Base-by-base conservation (phyloP, 768 basidiomycete genomes). In the Russula dissimulans region DNA sequence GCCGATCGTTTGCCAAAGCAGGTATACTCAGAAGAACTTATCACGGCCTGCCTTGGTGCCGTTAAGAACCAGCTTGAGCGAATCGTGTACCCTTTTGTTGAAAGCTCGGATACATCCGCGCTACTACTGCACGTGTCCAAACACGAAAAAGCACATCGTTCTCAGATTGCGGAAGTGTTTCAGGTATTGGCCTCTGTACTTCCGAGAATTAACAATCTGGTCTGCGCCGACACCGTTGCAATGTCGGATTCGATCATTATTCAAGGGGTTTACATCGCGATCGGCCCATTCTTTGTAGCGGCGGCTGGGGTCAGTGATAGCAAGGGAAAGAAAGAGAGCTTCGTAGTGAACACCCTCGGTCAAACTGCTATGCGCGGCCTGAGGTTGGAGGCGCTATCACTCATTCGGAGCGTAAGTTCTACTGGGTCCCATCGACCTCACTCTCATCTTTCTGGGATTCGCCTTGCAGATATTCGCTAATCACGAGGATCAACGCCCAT, bases 1-100 rank as follows among this genome's bases (percentile, higher is more conserved):
- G 85, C 86, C 36, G 90, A 91, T 63, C 78, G 87, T 26, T 74
- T 95, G 57, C 81, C 90, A 2, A 95, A 95, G 71, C 90, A 94
- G 81, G 94, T 92, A 9, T 95, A 95, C 71, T 97, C 95, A 0
- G 93, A 97, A 70, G 97, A 99, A 69, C 78, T 94, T 11, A 91
- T 99, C 62, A 85, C 85, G 0, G 76, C 81, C 0, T 91, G 93
- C 72, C 76, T 97, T 17, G 76, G 74, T 45, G 77, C 86, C 0
- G 79, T 93, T 62, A 94, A 95, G 70, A 88, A 87, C 62, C 86
- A 87, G 59, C 81, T 97, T 34, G 82, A 82, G 1, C 82, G 83
- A 68, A 78, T 91, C 48, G 77, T 97, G 12, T 95, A 91, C 68
- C 93, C 91, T 0, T 90, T 94, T 64, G 82, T 95, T 5, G 92